Conservation (phyloP, 345 rosid genomes). For the Murraya koenigii region DNA sequence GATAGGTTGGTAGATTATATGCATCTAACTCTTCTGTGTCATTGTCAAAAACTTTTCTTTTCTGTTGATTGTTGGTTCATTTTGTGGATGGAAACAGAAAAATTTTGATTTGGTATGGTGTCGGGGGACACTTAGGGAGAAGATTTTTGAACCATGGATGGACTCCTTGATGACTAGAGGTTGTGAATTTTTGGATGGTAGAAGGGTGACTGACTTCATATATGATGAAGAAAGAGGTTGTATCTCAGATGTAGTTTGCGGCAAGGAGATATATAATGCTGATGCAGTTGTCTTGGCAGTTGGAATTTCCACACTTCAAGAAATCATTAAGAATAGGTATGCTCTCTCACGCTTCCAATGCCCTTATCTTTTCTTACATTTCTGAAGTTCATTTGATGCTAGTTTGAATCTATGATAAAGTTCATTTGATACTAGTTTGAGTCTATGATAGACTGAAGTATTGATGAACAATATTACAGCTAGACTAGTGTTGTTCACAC, state of each 20-base stretch:
- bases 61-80: not conserved
- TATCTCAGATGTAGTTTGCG: conserved; percentile 48
- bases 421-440: not conserved
- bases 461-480: not conserved
- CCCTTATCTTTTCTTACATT: not conserved
- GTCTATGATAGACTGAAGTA: not conserved
- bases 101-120: conserved; percentile 50
- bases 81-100: conserved; percentile 33
- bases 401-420: not conserved
- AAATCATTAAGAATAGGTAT: conserved; percentile 51
- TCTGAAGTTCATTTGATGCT: not conserved
- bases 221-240: conserved; percentile 42
- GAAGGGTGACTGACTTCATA: conserved; percentile 34
- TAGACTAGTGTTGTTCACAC: not conserved
- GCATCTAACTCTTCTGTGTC: not conserved
- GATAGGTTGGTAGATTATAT: not conserved
- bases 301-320: conserved; percentile 48
- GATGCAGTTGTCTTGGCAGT: conserved; percentile 59
- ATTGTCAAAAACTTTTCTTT: not conserved
- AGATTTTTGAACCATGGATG: conserved; percentile 54
- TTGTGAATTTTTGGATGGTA: conserved; percentile 35
- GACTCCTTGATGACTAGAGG: conserved; percentile 39
- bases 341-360: not conserved
- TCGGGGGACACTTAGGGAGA: conserved; percentile 40
- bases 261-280: conserved; percentile 31